Evolutionary conservation across 2,329 filamentous ascomycete genomes (phyloP), one percentile per base, ranked within the genome.

Genomic region (Colletotrichum lini): DNA sequence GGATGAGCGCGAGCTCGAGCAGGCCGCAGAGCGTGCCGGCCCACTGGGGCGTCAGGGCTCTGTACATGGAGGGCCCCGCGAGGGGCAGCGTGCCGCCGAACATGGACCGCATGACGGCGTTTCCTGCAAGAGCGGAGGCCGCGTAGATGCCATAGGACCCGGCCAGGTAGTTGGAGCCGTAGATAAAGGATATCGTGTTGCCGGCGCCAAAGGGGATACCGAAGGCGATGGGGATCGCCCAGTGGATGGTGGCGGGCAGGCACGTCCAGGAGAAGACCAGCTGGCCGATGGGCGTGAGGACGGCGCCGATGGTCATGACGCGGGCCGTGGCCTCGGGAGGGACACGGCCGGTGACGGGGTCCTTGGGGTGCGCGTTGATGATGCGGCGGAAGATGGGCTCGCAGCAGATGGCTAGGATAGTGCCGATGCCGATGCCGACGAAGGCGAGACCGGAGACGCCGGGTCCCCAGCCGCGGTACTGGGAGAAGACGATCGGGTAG

Each of bases 251-350:
- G 0, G 82, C 83, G 0, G 95, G 95, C 0, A 94, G 89, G 72
- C 92, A 95, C 0, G 95, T 97, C 94, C 94, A 98, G 0, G 93
- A 90, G 78, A 98, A 98, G 80, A 92, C 92, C 30, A 98, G 88
- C 80, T 98, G 92, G 18, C 95, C 95, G 3, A 94, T 80, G 0
- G 94, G 93, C 0, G 93, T 90, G 1, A 94, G 83, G 1, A 97
- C 79, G 0, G 94, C 90, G 4, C 93, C 94, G 35, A 97, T 89
- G 75, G 92, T 94, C 77, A 98, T 93, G 67, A 96, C 88, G 52
- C 90, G 89, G 4, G 96, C 94, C 74, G 93, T 94, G 1, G 94
- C 92, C 81, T 98, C 95, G 0, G 95, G 95, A 0, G 89, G 86
- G 0, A 90, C 87, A 47, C 90, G 90, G 13, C 93, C 93, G 0